Base-by-base conservation (phyloP, 2,329 filamentous ascomycete genomes). In the Colletotrichum sojae region DNA sequence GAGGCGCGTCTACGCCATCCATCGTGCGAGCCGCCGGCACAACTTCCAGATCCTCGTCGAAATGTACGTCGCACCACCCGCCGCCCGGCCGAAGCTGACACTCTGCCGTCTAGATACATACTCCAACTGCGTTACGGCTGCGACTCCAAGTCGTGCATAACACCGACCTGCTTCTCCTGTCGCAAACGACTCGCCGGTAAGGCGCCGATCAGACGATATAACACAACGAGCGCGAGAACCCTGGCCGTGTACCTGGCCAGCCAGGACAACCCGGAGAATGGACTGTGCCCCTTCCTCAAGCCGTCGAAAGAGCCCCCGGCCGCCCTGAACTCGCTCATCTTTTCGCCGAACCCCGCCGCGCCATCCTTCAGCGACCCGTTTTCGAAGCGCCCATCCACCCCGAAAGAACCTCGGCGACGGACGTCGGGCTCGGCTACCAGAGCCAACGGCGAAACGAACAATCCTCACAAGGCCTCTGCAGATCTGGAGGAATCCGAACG, bases 51-150 rank as follows among this genome's bases (percentile, higher is more conserved):
- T 88, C 4, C 80, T 94, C 16, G 89, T 94, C 15, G 89, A 92
- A 75, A 89, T 86, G 90, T 92, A 77, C 72, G 86, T 78, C 31
- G 27, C 18, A 71, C n/a, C 16, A 46, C 59, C 55, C 63, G 48
- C 20, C 4, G 15, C 68, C 31, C 25, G 25, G 39, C 66, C 27
- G 58, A 59, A 43, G 48, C 68, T 76, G 57, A 73, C 71, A 70
- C 53, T 71, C 54, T 39, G 65, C 43, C 10, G 67, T 56, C 68
- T 71, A 95, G 93, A 75, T 97, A 93, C 76, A 90, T 95, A 57
- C 84, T 88, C 40, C 94, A 97, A 80, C 88, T 97, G n/a, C 89
- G 94, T 65, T 88, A 92, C 72, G 94, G 94, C 71, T 97, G 94
- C 77, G 89, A 89, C 71, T 88, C 88, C 72, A 82, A 85, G 61